phyloP scores from a whole-genome alignment of 2,329 filamentous ascomycete species.

The Trichoderma breve region DNA sequence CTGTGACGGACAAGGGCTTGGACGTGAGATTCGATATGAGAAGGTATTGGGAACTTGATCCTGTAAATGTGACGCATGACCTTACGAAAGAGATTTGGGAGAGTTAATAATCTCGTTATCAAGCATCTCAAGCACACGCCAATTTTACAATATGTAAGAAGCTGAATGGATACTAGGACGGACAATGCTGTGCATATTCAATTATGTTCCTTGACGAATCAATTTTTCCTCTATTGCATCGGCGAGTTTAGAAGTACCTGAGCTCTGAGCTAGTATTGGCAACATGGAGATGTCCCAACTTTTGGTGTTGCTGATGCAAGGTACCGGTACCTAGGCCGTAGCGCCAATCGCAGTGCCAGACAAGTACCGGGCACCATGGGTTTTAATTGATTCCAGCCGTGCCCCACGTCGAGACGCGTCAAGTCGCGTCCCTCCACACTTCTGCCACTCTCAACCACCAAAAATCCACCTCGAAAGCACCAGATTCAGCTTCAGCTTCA shows the following conservation, averaged over 20 bases:
- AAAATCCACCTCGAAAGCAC: neutral
- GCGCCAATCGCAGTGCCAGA: neutral
- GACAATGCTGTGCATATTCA: neutral
- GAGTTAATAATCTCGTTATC: neutral
- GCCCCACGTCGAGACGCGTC: slow-evolving; percentile 32
- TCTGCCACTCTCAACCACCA: neutral
- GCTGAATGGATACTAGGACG: neutral
- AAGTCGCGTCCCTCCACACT: slow-evolving; percentile 34
- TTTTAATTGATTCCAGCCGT: slow-evolving; percentile 28
- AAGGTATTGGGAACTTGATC: neutral
- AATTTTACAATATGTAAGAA: neutral
- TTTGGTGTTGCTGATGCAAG: neutral
- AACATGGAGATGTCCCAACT: neutral
- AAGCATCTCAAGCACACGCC: neutral
- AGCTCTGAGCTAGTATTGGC: neutral
- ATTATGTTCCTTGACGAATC: neutral
- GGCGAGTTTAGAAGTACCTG: neutral
- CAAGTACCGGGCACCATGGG: neutral
- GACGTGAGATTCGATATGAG: neutral
- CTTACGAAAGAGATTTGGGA: neutral
- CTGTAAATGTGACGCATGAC: neutral
- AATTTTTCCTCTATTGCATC: neutral
- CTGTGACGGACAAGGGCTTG: neutral
- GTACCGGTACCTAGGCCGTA: neutral
- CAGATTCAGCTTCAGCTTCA: neutral